A percentile compares a stretch with the other conserved stretches of the same genome.
Conservation (phyloP, 163 green algal genomes). For the Chlamydomonas reinhardtii region DNA sequence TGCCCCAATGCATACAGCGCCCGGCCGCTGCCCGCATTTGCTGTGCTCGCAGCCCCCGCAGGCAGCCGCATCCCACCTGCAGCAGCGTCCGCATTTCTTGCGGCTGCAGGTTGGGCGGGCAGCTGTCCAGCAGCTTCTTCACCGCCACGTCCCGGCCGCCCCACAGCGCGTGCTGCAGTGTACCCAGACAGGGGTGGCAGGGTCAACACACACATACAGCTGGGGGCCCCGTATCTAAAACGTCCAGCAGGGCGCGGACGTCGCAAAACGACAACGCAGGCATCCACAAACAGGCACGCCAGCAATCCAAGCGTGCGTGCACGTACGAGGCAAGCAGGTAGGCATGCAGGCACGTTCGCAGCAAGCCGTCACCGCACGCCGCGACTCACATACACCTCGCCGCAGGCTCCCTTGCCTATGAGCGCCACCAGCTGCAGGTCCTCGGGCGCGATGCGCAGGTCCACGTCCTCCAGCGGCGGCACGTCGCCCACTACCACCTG, state of each 20-base stretch:
- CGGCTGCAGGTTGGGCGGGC: constrained; percentile 4
- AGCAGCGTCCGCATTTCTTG: constrained; percentile 30
- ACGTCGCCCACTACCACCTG: constrained; percentile 24
- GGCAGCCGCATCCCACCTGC: not conserved
- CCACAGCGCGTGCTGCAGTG: constrained; percentile 19
- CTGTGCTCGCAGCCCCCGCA: too few species aligned
- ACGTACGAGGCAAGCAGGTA: too few species aligned
- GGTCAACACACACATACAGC: too few species aligned
- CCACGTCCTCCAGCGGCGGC: constrained; percentile 7
- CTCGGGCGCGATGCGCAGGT: not conserved
- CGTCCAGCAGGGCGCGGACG: too few species aligned
- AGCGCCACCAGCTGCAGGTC: constrained; percentile 6
- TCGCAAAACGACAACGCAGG: too few species aligned
- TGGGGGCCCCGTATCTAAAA: too few species aligned
- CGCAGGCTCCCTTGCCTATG: constrained; percentile 5
- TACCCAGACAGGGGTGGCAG: not conserved
- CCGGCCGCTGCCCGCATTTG: too few species aligned
- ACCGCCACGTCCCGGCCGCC: constrained; percentile 6
- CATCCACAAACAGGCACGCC: not conserved
- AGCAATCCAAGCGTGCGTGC: too few species aligned
- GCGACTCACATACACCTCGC: constrained; percentile 30
- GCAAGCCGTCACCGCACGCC: too few species aligned
- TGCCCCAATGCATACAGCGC: not conserved
- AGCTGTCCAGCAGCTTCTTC: constrained; percentile 13
- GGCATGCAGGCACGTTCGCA: too few species aligned